phyloP scores from a whole-genome alignment of 1,284 basidiomycete species.

The Dichomitus squalens region DNA sequence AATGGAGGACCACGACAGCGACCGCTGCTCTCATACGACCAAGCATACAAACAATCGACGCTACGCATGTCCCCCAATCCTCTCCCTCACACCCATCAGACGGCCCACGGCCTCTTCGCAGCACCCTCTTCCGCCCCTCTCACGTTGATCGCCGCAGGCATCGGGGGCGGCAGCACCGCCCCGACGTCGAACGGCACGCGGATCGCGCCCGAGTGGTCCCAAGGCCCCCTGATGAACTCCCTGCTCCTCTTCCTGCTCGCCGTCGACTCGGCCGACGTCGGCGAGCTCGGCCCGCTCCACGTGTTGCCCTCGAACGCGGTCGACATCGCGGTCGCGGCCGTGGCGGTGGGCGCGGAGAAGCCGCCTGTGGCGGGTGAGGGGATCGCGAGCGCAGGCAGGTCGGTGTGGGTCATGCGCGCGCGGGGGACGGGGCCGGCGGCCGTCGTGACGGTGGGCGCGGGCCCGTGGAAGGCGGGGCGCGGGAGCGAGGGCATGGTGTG shows the following conservation, averaged over 20 bases:
- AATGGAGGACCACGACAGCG: background rate
- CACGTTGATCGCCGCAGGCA: conserved; percentile 29
- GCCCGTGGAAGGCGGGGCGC: conserved; percentile 33
- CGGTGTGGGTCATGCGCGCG: conserved; percentile 23
- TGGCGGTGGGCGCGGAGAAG: background rate
- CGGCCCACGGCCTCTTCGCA: background rate
- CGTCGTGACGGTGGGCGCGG: conserved; percentile 1
- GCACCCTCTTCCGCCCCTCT: conserved; percentile 6
- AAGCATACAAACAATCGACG: conserved; percentile 1
- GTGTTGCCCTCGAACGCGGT: background rate
- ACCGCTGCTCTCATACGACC: conserved; percentile 5
- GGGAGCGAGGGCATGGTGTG: conserved; percentile 37
- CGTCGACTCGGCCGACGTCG: conserved; percentile 25
- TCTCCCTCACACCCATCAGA: background rate
- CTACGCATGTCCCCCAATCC: background rate
- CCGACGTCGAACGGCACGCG: conserved; percentile 30
- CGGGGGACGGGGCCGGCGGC: conserved; percentile 26
- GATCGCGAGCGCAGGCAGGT: conserved; percentile 22
- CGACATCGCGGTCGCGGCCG: no score
- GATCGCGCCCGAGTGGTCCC: conserved; percentile 34
- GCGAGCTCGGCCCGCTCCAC: conserved; percentile 27
- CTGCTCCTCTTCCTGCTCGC: conserved; percentile 19
- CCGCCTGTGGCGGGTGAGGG: conserved; percentile 4
- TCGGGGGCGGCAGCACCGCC: conserved; percentile 29
- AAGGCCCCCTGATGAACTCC: conserved; percentile 30